Conservation (phyloP, 257 asterid species). For the Prunella vulgaris region DNA sequence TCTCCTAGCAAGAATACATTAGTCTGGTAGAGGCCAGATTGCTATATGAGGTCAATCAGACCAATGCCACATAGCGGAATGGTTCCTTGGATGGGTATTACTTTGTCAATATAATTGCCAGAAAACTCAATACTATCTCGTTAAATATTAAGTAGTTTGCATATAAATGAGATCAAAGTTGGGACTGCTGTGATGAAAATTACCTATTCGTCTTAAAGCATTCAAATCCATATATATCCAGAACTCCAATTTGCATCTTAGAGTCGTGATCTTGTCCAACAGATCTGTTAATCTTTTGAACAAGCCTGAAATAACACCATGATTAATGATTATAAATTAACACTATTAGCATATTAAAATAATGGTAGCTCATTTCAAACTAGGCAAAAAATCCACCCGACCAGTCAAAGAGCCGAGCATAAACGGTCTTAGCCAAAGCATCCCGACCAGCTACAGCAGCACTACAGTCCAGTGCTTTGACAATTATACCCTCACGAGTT, state of each 20-base stretch:
- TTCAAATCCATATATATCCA: constrained; percentile 98
- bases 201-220: constrained; percentile 92
- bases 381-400: constrained; percentile 31
- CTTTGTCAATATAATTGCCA: neutral
- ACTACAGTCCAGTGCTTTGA: constrained; percentile 80
- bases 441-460: constrained; percentile 98
- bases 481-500: constrained; percentile 84
- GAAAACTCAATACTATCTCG: neutral
- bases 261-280: constrained; percentile 97
- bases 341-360: constrained; percentile 17
- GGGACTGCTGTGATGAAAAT: constrained; percentile 2
- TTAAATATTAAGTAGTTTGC: neutral
- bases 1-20: neutral
- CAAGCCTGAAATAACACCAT: constrained; percentile 69
- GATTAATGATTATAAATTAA: constrained; percentile 17
- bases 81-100: neutral
- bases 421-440: constrained; percentile 93
- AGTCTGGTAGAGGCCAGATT: neutral
- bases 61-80: neutral
- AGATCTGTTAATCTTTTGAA: constrained; percentile 85
- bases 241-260: constrained; percentile 82
- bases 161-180: neutral
- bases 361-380: constrained; percentile 1
- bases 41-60: constrained; percentile 15
- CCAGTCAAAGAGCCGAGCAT: constrained; percentile 96